A percentile compares a stretch with the other conserved stretches of the same genome.
phyloP scores from a whole-genome alignment of 2,329 filamentous ascomycete genomes.

The Aspergillus carbonarius region DNA sequence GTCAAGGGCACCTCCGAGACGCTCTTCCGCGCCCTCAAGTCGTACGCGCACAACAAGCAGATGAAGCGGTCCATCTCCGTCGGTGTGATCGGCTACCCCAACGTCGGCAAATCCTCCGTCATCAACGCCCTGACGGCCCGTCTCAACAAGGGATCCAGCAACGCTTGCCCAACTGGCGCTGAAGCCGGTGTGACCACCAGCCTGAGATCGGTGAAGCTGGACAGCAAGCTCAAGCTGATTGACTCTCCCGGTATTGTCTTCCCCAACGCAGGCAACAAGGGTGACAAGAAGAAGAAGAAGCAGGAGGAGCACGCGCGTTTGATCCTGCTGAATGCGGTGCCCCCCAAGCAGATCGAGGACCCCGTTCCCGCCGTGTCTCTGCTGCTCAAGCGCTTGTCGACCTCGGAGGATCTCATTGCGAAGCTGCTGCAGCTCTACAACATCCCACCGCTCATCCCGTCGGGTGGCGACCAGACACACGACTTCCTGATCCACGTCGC shows the following conservation, averaged over 20 bases:
- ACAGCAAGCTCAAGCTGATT: constrained; percentile 89
- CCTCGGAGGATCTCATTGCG: constrained; percentile 69
- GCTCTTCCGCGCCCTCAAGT: constrained; percentile 85
- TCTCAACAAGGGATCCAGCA: constrained; percentile 61
- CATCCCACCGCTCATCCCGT: constrained; percentile 71
- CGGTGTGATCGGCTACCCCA: constrained; percentile 92
- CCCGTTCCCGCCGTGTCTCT: constrained; percentile 83
- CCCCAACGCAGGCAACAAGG: constrained; percentile 57
- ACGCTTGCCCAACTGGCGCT: constrained; percentile 81
- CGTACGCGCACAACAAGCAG: constrained; percentile 77
- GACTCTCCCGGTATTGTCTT: constrained; percentile 96
- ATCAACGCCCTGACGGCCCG: constrained; percentile 88
- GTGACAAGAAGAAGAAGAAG: constrained; percentile 53
- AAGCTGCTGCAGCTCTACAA: constrained; percentile 83
- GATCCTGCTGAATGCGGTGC: constrained; percentile 85
- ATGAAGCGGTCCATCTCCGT: constrained; percentile 88
- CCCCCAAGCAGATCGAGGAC: constrained; percentile 91
- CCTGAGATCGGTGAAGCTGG: constrained; percentile 86
- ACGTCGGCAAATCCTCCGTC: constrained; percentile 93
- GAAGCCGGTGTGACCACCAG: constrained; percentile 91
- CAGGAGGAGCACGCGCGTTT: constrained; percentile 76
- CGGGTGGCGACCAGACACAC: constrained; percentile 73
- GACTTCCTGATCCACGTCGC: constrained; percentile 96
- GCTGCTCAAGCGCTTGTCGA: constrained; percentile 76
- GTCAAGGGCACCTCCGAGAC: constrained; percentile 81